phyloP scores from a whole-genome alignment of 768 basidiomycete genomes.

The Psilocybe subaeruginosa region DNA sequence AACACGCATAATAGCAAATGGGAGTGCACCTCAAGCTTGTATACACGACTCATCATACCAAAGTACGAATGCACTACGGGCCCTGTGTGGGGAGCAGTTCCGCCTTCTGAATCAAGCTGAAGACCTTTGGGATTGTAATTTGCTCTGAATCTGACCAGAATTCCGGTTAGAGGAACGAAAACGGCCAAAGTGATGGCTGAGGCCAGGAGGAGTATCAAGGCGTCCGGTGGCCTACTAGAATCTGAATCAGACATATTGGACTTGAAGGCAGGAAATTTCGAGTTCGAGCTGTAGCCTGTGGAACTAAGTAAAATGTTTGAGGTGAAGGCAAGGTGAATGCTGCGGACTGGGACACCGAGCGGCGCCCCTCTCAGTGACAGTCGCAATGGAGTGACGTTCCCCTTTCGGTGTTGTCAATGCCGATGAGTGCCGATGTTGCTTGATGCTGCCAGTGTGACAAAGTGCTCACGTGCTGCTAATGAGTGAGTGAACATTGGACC shows the following conservation, averaged over 20 bases:
- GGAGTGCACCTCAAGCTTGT: constrained; percentile 63
- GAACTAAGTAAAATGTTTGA: too few species aligned
- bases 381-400: too few species aligned
- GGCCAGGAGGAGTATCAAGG: constrained; percentile 46
- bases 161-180: constrained; percentile 65
- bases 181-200: constrained; percentile 56
- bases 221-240: constrained; percentile 24
- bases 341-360: too few species aligned
- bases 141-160: constrained; percentile 76
- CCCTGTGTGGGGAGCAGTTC: constrained; percentile 73
- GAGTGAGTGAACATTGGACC: neutral
- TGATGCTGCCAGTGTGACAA: too few species aligned
- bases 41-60: constrained; percentile 72
- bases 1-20: neutral
- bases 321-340: too few species aligned
- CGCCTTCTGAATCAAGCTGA: constrained; percentile 77
- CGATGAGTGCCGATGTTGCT: too few species aligned
- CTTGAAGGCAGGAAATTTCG: neutral
- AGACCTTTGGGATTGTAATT: constrained; percentile 88
- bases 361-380: too few species aligned
- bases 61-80: constrained; percentile 80
- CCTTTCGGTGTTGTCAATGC: too few species aligned
- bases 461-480: neutral
- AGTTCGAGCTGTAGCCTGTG: too few species aligned
- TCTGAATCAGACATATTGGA: constrained; percentile 4